Evolutionary conservation across 441 rosid genomes (phyloP), one percentile per base, ranked within the genome.

Genomic region (Manihot esculenta): DNA sequence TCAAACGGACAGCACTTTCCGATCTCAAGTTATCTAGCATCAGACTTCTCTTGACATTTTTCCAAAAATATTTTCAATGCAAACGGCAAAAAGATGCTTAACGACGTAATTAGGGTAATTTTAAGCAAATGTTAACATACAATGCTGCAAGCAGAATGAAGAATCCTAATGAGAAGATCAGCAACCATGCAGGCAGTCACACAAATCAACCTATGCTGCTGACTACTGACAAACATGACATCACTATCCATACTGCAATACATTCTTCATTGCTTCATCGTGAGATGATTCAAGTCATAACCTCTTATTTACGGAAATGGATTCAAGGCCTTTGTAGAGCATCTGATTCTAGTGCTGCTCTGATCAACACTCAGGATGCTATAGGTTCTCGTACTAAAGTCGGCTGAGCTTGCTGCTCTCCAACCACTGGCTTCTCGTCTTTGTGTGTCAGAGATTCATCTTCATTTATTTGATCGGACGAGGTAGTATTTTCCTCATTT

Each of bases 31-130:
- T 61, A 70, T 64, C 75, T 64, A 73, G 76, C 69, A 70, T 69
- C 77, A 66, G 74, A 77, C 75, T 51, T 56, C 50, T 61, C 65
- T 83, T n/a, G 82, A 82, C 82, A 83, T 64, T 83, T 38, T 83
- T 68, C 73, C 30, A 74, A 62, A 61, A 73, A 83, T 77, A 79
- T 68, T 76, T 75, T 65, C 77, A 72, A 72, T 15, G 76, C 83
- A 78, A 50, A 61, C 74, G 61, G 78, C 71, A 18, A 72, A 77
- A 63, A 60, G 76, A 79, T 75, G 74, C 65, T 77, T 73, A 69
- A 71, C 70, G 73, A 74, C 77, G 73, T 72, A 80, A 77, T 65
- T 74, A 74, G 77, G 45, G 69, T 54, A 74, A 75, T 66, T 70
- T 68, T 14, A 51, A n/a, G 70, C 67, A 66, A 68, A 76, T 55